Conservation (phyloP, 2,329 filamentous ascomycete genomes). For the Penicillium aurantiogriseum region DNA sequence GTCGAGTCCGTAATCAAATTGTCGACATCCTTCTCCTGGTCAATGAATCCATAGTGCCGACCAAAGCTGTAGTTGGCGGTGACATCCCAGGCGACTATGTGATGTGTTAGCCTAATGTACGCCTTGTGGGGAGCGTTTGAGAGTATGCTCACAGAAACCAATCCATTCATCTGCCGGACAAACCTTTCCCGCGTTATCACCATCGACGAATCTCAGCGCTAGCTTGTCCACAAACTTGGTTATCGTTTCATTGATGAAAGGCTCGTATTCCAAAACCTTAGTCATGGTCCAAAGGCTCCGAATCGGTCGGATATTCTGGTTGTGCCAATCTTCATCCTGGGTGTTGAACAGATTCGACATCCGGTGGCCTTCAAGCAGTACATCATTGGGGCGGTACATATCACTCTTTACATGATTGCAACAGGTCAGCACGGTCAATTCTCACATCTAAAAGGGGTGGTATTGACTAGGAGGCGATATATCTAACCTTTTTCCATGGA, state of each 20-base stretch:
- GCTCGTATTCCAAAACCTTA: constrained; percentile 28
- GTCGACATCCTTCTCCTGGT: constrained; percentile 29
- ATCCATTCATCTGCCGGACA: constrained; percentile 23
- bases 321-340: too few relatives aligned
- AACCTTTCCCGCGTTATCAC: constrained; percentile 15
- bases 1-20: constrained; percentile 25
- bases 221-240: constrained; percentile 26
- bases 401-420: too few relatives aligned
- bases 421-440: too few relatives aligned
- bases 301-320: constrained; percentile 25
- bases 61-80: constrained; percentile 24
- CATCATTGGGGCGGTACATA: too few relatives aligned
- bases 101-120: not conserved
- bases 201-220: constrained; percentile 20
- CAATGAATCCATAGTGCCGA: constrained; percentile 24
- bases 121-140: too few relatives aligned
- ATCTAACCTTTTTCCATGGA: too few relatives aligned
- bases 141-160: constrained; percentile 18
- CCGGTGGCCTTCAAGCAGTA: too few relatives aligned
- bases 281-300: constrained; percentile 28
- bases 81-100: constrained; percentile 25
- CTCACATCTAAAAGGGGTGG: too few relatives aligned
- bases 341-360: too few relatives aligned
- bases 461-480: too few relatives aligned
- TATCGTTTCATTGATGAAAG: constrained; percentile 25